Evolutionary conservation across 108 stramenopile species (phyloP), one percentile per base, ranked within the genome.

Genomic region (Parietichytrium sp.): DNA sequence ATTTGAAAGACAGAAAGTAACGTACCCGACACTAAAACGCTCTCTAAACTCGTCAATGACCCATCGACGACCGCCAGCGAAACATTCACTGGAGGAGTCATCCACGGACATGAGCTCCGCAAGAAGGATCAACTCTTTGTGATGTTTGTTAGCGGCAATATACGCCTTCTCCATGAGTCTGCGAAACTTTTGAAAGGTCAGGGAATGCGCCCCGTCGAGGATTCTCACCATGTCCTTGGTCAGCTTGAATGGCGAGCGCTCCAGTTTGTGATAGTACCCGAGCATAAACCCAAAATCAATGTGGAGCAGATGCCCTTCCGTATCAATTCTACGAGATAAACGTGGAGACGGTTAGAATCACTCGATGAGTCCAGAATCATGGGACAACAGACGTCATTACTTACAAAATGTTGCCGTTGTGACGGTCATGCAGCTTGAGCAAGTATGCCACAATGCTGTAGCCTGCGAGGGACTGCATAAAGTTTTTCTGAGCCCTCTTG

Each of bases 241-340:
- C n/a, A 99, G 88, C 88, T 99, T 99, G 89, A 99, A 99, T 18
- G 98, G 97, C 8, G 95, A 94, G 52, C 89, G 89, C 80, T 98
- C 97, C 26, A 98, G 84, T 78, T 93, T 93, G 83, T 96, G 96
- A 20, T 92, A 92, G 3, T 94, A 96, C n/a, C 98, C 98, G 50
- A 99, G 93, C 6, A 99, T 91, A 82, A 99, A 99, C 10, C 98
- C 98, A 87, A 98, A 99, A 86, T 99, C 98, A 80, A 99, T 98
- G 87, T 99, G 98, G 81, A 98, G 91, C 23, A 99, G 89, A 80
- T 97, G 96, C 18, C 97, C 98, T 25, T 92, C 90, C 42, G 93
- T 92, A 82, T 97, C 96, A 3, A 99, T 85, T n/a, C n/a, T n/a
- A n/a, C n/a, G n/a, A n/a, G n/a, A n/a, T n/a, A n/a, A n/a, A n/a